Conservation (phyloP, 495 filamentous ascomycete genomes). For the Podospora tetraspora region DNA sequence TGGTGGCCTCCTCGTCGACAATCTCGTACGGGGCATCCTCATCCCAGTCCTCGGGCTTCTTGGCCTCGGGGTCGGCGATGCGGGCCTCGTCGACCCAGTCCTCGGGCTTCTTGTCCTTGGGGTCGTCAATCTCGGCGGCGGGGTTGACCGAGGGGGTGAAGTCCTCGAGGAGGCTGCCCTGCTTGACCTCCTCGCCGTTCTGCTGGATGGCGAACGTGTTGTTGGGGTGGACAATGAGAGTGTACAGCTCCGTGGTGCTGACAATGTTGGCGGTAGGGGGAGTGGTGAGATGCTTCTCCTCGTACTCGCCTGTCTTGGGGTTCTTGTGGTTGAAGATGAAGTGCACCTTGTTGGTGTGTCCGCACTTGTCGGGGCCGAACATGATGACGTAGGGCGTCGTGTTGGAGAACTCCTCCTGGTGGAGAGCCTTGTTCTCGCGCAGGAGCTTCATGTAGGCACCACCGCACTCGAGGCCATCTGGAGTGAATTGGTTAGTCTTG, state of each 20-base stretch:
- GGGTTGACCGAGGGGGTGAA: constrained; percentile 94
- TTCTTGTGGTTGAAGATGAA: constrained; percentile 99
- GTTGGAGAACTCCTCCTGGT: constrained; percentile 97
- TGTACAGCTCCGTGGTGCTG: constrained; percentile 92
- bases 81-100: constrained; percentile 91
- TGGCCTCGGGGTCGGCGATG: constrained; percentile 88
- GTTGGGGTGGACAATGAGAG: constrained; percentile 90
- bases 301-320: constrained; percentile 98
- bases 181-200: constrained; percentile 78
- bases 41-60: constrained; percentile 98
- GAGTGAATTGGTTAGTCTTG: constrained; percentile 13
- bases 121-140: constrained; percentile 91
- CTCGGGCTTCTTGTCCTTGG: constrained; percentile 89
- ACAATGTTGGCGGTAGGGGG: constrained; percentile 79
- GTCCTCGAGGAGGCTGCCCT: constrained; percentile 89
- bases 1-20: constrained; percentile 83
- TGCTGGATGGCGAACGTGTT: constrained; percentile 90
- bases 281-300: constrained; percentile 95
- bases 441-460: constrained; percentile 99
- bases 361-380: constrained; percentile 99
- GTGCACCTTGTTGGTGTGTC: constrained; percentile 98
- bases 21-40: constrained; percentile 97
- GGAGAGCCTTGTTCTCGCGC: constrained; percentile 93
- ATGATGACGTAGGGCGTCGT: constrained; percentile 97
- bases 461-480: constrained; percentile 94